Base-by-base conservation (phyloP, 2,329 filamentous ascomycete species). In the Plenodomus lindquistii region DNA sequence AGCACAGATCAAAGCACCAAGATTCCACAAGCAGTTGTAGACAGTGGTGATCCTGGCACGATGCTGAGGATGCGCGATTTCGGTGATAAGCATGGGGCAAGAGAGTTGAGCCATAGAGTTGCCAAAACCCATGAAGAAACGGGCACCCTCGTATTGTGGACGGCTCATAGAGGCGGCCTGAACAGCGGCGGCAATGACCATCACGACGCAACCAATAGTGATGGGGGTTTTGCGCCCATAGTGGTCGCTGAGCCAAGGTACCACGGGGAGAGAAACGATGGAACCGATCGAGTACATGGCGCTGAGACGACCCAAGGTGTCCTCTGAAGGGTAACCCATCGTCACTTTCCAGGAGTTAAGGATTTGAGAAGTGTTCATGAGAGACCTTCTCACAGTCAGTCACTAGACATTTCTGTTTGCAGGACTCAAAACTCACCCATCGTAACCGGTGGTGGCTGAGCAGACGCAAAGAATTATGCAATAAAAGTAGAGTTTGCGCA, bases 11-110 rank as follows among this genome's bases (percentile, higher is more conserved):
- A 78, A 64, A 37, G 74, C 73, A 35, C 82, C 83, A 48, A 84
- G 63, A 64, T 86, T 86, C 84, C 84, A 88, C 41, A 87, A 70
- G 60, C 82, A 86, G 69, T 87, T 87, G 72, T 87, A 87, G 48
- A 87, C 78, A 20, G 84, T 78, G 0, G 84, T 87, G 44, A 87
- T 77, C 11, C 79, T 80, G 16, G 79, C 84, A 60, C 85, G 82
- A 65, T 88, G 85, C 62, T 87, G 85, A 15, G 85, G 84, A 62
- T 87, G 85, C 70, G 80, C 83, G 54, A 87, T 80, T 70, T 87
- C 85, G 4, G 82, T 83, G 7, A 87, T 77, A 4, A 87, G 77
- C 46, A 87, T 76, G 2, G 84, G 85, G 15, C 83, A 85, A 11
- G 80, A 79, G 76, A 86, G 82, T 57, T 87, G 84, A 0, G 83